phyloP scores from a whole-genome alignment of 75 land plant genomes.

The Cupressus sempervirens region DNA sequence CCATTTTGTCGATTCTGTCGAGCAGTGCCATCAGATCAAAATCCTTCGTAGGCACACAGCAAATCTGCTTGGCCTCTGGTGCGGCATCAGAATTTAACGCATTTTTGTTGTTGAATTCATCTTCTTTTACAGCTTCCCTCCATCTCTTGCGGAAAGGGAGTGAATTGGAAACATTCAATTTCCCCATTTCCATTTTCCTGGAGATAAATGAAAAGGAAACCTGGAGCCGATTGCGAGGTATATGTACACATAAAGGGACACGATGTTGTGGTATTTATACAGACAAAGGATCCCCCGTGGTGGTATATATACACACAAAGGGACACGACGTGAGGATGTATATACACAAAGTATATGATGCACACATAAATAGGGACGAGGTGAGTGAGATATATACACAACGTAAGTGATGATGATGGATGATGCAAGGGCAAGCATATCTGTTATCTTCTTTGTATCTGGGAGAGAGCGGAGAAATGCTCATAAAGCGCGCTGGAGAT shows the following conservation, averaged over 20 bases:
- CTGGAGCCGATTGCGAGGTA: too few relatives aligned
- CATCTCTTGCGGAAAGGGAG: neutral
- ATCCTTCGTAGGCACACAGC: neutral
- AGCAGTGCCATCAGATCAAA: neutral
- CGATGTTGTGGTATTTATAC: too few relatives aligned
- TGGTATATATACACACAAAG: neutral
- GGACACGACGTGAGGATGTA: neutral
- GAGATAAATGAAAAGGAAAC: too few relatives aligned
- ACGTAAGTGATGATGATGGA: neutral
- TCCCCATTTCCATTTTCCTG: neutral
- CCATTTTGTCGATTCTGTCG: neutral
- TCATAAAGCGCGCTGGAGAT: neutral
- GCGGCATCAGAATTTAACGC: too few relatives aligned
- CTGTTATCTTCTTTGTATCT: too few relatives aligned
- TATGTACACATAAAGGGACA: too few relatives aligned
- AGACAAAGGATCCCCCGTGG: too few relatives aligned
- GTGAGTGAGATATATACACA: neutral
- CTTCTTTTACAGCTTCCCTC: neutral
- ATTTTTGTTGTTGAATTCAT: neutral
- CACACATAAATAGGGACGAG: neutral
- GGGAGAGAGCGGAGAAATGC: neutral
- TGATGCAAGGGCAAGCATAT: neutral
- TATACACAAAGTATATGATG: neutral
- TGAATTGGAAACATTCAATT: neutral
- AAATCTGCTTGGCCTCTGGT: neutral